These are phyloP conservation scores for Jamesozyma piceae DNA, from an alignment of 805 yeast genomes.

Conservation along the genomic window DNA sequence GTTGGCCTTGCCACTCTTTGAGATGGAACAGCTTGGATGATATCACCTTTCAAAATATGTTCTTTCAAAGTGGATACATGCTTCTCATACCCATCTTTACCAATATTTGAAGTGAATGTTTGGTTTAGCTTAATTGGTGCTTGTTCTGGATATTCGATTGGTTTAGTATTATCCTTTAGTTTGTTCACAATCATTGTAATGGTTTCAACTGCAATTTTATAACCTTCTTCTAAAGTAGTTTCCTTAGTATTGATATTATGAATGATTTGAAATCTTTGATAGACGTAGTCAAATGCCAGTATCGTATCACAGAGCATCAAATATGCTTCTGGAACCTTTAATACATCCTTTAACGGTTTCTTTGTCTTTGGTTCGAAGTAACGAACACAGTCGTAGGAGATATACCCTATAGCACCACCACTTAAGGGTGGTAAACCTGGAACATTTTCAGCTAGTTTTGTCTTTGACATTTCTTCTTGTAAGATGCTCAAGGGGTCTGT, in stretches of 20 bases:
- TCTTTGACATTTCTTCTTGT: slow-evolving; percentile 60
- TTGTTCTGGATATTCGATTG: slow-evolving; percentile 63
- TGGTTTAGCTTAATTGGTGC: slow-evolving; percentile 59
- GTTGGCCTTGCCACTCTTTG: slow-evolving; percentile 96
- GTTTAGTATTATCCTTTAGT: slow-evolving; percentile 36
- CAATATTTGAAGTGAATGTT: slow-evolving; percentile 77
- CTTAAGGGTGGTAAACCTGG: slow-evolving; percentile 78
- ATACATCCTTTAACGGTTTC: slow-evolving; percentile 62
- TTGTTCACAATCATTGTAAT: slow-evolving; percentile 48
- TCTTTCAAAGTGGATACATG: slow-evolving; percentile 68
- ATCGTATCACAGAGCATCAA: slow-evolving; percentile 86
- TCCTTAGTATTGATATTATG: slow-evolving; percentile 54
- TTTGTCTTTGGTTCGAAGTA: slow-evolving; percentile 91
- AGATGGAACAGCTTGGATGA: slow-evolving; percentile 96
- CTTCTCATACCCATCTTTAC: slow-evolving; percentile 82
- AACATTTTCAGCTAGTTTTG: slow-evolving; percentile 55
- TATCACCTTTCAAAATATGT: slow-evolving; percentile 85
- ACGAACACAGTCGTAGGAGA: slow-evolving; percentile 92
- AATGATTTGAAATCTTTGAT: slow-evolving; percentile 83
- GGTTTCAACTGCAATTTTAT: slow-evolving; percentile 44
- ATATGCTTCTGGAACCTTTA: slow-evolving; percentile 83
- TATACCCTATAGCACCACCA: slow-evolving; percentile 96
- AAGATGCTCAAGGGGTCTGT: slow-evolving; percentile 72
- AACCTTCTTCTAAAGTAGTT: slow-evolving; percentile 33
- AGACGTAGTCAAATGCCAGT: slow-evolving; percentile 89